Base-by-base conservation (phyloP, 306 rosid genomes). In the Malus orientalis region DNA sequence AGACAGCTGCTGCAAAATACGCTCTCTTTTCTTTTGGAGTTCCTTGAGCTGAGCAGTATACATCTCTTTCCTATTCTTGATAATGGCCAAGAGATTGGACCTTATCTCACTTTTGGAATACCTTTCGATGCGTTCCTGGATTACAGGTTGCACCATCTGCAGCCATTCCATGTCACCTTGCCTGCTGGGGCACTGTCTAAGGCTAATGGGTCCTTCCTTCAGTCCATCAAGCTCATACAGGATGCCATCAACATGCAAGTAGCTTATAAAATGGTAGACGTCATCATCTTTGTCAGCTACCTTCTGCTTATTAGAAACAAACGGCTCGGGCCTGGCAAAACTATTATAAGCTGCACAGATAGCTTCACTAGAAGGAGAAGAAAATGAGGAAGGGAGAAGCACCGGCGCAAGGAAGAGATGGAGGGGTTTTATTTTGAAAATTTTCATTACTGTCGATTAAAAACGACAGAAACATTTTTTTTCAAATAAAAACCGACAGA, bases 241-340 rank as follows among this genome's bases (percentile, higher is more conserved):
- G 33, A 91, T 87, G 30, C 99, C 99, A 54, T 92, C 98, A 71
- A 92, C 91, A 8, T 98, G 97, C 74, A 96, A 74, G 80, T 96
- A 96, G 85, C 99, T 96, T 82, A 96, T 92, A 85, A 96, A 96
- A 80, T 96, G 99, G 81, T 91, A 96, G 75, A 96, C 91, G 42
- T 96, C 96, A 23, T 96, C 99, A 67, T 96, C 99, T 86, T 92
- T 92, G 42, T 85, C 85, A 62, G 97, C 89, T 64, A 87, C 78
- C 87, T 91, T 96, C 83, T 96, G 93, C 88, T 96, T 98, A 8
- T 96, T 97, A 5, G 91, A 90, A 78, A 91, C 88, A 85, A 96
- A 96, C 54, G 99, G 99, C 83, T 96, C 99, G 23, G 99, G 99
- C 85, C 98, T 87, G 7, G 97, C 98, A 69, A 91, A 92, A 85